Conservation (phyloP, 2,329 filamentous ascomycete species). For the Pseudovirgaria hyperparasitica region DNA sequence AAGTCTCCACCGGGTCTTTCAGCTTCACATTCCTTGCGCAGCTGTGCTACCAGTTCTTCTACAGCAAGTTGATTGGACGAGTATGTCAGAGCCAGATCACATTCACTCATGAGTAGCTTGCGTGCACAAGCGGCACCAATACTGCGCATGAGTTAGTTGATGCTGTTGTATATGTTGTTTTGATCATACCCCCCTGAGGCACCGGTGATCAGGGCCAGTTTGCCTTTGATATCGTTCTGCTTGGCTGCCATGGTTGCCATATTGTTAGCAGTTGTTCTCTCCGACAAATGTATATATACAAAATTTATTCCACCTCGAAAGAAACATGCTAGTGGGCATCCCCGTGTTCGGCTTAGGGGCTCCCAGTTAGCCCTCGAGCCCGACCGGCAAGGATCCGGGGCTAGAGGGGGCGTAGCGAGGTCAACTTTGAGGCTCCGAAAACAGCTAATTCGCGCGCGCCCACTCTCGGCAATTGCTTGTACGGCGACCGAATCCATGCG, state of each 20-base stretch:
- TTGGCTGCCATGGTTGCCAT: slow-evolving; percentile 1
- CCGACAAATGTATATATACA: too few relatives aligned
- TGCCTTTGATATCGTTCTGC: slow-evolving; percentile 34
- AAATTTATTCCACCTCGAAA: too few relatives aligned
- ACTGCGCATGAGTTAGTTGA: slow-evolving; percentile 21
- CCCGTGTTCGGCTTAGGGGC: too few relatives aligned
- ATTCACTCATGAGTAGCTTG: slow-evolving; percentile 39
- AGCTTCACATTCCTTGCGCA: slow-evolving; percentile 19
- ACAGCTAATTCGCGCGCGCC: too few relatives aligned
- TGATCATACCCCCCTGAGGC: slow-evolving; percentile 44
- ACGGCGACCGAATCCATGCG: too few relatives aligned
- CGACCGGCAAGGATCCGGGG: too few relatives aligned
- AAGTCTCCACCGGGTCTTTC: slow-evolving; percentile 9
- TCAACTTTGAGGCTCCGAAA: too few relatives aligned
- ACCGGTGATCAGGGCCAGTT: slow-evolving; percentile 47
- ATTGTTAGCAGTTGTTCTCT: too few relatives aligned
- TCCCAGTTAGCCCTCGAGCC: too few relatives aligned
- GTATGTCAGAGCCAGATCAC: slow-evolving; percentile 48
- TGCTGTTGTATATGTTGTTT: not conserved
- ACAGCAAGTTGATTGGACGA: slow-evolving; percentile 37
- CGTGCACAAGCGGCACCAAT: slow-evolving; percentile 47
- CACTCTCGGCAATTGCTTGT: too few relatives aligned
- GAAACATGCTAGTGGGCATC: too few relatives aligned
- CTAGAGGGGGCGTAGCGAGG: too few relatives aligned
- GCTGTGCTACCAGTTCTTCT: slow-evolving; percentile 29